Conservation (phyloP, 1,284 basidiomycete species). For the Pterulicium gracile region DNA sequence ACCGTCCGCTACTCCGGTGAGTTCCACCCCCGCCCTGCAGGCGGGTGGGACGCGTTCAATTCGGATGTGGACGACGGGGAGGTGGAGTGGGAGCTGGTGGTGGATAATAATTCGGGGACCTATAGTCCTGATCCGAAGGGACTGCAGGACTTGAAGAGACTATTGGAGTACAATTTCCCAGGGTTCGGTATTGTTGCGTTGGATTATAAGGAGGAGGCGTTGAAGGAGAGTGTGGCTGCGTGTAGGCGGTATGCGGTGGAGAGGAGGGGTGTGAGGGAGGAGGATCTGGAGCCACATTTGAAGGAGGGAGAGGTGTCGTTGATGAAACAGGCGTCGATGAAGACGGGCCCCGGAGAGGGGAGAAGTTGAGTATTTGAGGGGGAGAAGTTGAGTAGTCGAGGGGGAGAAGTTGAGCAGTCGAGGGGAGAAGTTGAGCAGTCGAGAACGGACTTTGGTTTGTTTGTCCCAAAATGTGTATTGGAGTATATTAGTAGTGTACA, state of each 20-base stretch:
- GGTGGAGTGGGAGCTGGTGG: slow-evolving; percentile 60
- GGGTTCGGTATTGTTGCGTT: slow-evolving; percentile 47
- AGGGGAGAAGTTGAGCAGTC: too few species aligned
- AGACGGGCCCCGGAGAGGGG: too few species aligned
- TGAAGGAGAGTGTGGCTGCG: slow-evolving; percentile 48
- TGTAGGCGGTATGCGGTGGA: slow-evolving; percentile 53
- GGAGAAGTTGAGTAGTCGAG: too few species aligned
- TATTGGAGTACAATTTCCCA: slow-evolving; percentile 61
- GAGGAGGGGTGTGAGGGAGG: slow-evolving; percentile 39
- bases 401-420: too few species aligned
- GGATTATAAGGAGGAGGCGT: slow-evolving; percentile 45
- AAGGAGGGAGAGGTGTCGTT: background rate
- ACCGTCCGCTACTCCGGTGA: slow-evolving; percentile 63
- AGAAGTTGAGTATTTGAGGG: too few species aligned
- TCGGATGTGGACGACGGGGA: slow-evolving; percentile 41
- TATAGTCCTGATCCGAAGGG: slow-evolving; percentile 54
- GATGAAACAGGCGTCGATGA: background rate
- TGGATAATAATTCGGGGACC: slow-evolving; percentile 72
- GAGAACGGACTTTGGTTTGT: too few species aligned
- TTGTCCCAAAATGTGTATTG: too few species aligned
- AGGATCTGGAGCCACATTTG: slow-evolving; percentile 44
- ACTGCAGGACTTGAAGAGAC: slow-evolving; percentile 40
- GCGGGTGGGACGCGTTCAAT: slow-evolving; percentile 54
- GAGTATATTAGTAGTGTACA: too few species aligned
- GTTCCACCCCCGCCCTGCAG: slow-evolving; percentile 63